Base-by-base conservation (phyloP, 2,329 filamentous ascomycete genomes). In the Pseudopithomyces chartarum region DNA sequence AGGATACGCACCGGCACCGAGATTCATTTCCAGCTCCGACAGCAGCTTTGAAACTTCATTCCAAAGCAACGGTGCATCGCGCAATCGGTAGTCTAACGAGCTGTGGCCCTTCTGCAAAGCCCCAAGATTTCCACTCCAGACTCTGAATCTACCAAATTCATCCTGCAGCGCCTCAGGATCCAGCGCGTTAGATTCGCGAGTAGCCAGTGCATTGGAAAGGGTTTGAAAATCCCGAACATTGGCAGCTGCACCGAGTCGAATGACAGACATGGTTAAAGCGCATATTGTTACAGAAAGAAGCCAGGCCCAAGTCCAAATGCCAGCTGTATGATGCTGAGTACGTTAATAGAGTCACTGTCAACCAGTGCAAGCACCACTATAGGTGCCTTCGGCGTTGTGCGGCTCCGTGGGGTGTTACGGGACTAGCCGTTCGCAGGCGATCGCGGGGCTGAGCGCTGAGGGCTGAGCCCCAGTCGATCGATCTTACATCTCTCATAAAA, bases 51-150 rank as follows among this genome's bases (percentile, higher is more conserved):
- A 59, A 2, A 68, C 62, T 53, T 73, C 74, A 40, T 61, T 69
- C 8, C 64, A 69, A 2, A 75, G 62, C 3, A 74, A 58, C 4
- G 73, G 73, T 8, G 71, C 71, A 42, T 74, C 74, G 29, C 73
- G 73, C 10, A 76, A 60, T 15, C 74, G 70, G 52, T 76, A 76
- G 50, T 76, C 74, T 4, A 75, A 55, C 19, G 67, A 73, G 44
- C 69, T 71, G 47, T 75, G 74, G 5, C 74, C 73, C 60, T 74
- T 75, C 26, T 74, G 71, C 20, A 75, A 52, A 19, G 71, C 73
- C 3, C 73, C 73, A 3, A 75, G 55, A 51, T 76, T 76, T 6
- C 74, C 67, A 26, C 65, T 65, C 73, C 73, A 76, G 0, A 75
- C 73, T 36, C 72, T 63, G 38, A 75, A 72, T 45, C 73, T 67